Base-by-base conservation (phyloP, 495 filamentous ascomycete species). In the Lepraria neglecta region DNA sequence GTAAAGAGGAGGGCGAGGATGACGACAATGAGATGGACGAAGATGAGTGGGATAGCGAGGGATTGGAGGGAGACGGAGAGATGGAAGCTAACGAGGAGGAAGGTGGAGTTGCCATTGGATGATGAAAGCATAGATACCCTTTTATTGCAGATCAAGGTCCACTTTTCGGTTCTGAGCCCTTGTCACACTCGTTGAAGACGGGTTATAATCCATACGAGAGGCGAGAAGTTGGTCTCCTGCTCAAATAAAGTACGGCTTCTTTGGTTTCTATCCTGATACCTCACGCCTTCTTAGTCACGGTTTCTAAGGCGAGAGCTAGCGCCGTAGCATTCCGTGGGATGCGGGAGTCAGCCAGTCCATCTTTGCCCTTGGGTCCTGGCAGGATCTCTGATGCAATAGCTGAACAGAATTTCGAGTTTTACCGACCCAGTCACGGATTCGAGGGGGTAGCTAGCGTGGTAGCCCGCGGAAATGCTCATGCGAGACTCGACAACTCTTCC, bases 51-150 rank as follows among this genome's bases (percentile, higher is more conserved):
- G 80, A 85, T 66, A 78, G 81, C 52, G 84, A 80, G 77, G 79
- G 83, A 59, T 80, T 80, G 21, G 73, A 82, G 54, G 85, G 82
- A 24, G 81, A 83, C 31, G 81, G 84, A 24, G 77, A 76, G 35
- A 64, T 61, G 30, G 74, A 83, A 40, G 66, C 76, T 40, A 81
- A 82, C 59, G 72, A 79, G 48, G 58, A 80, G 83, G 42, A 77
- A 80, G 14, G 75, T 74, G 12, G 78, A 81, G 64, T 82, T 78
- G 42, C 55, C 24, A 28, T 48, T 35, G 61, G 21, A 33, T 58
- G 46, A 44, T 48, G 33, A 27, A 24, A 47, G 56, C 43, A 28
- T 53, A n/a, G 14, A 46, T 58, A 54, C 51, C 28, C 40, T 27
- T 21, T 17, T 6, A 35, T n/a, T 11, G 30, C n/a, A n/a, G 9